Evolutionary conservation across 2,329 filamentous ascomycete species (phyloP).

Genomic region (Cercospora citrullina): DNA sequence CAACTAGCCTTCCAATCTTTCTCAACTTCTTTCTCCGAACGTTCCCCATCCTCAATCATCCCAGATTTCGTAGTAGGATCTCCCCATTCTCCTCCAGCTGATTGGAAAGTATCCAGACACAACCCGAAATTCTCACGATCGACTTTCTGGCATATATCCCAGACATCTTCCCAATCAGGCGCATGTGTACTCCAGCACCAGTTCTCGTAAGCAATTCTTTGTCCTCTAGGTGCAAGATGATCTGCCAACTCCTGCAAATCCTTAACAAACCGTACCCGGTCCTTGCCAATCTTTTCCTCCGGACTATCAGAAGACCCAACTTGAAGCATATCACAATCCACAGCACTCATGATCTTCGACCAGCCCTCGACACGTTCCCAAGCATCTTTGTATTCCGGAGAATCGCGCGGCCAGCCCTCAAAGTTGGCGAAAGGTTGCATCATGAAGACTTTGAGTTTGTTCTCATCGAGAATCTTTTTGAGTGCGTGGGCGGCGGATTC

Average conservation of each 20-base stretch:
- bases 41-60: constrained; percentile 50
- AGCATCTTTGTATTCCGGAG: constrained; percentile 60
- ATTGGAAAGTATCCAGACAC: constrained; percentile 78
- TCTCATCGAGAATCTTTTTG: constrained; percentile 54
- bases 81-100: constrained; percentile 69
- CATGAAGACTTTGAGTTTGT: constrained; percentile 64
- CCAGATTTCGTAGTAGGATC: constrained; percentile 68
- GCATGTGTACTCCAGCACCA: constrained; percentile 79
- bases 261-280: constrained; percentile 54
- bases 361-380: constrained; percentile 65
- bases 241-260: constrained; percentile 67
- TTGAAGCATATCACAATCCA: constrained; percentile 70
- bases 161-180: constrained; percentile 67
- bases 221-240: constrained; percentile 57
- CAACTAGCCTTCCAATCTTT: constrained; percentile 39
- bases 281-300: constrained; percentile 52
- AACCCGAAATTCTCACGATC: constrained; percentile 68
- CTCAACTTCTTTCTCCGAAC: constrained; percentile 49
- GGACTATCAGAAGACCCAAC: constrained; percentile 65
- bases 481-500: constrained; percentile 57
- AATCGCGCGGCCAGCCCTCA: constrained; percentile 67
- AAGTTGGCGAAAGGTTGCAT: constrained; percentile 76
- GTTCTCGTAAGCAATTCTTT: constrained; percentile 73
- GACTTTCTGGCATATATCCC: constrained; percentile 65
- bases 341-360: constrained; percentile 69